These are phyloP conservation scores for Colletotrichum sp. DNA, from an alignment of 2,329 filamentous ascomycete genomes.

Conservation along the genomic window DNA sequence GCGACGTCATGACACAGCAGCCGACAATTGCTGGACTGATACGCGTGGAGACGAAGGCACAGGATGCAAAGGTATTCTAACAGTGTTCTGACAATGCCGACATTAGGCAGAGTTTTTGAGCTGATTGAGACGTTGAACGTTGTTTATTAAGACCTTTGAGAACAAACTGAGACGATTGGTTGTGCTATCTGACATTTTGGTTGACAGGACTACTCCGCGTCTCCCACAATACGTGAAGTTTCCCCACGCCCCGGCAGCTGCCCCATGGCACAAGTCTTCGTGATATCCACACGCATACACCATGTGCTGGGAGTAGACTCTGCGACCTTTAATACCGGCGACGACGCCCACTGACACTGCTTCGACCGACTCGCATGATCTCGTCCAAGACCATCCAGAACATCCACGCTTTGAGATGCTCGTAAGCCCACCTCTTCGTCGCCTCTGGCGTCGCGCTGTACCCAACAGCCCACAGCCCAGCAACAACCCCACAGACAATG, in stretches of 20 bases:
- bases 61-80: background rate
- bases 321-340: background rate
- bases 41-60: background rate
- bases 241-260: background rate
- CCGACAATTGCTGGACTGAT: background rate
- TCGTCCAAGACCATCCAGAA: conserved; percentile 23
- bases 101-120: background rate
- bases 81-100: background rate
- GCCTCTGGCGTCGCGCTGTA: conserved; percentile 23
- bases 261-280: background rate
- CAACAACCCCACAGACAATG: conserved; percentile 20
- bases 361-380: conserved; percentile 21
- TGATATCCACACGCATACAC: background rate
- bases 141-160: background rate
- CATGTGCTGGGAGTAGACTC: background rate
- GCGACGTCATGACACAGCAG: background rate
- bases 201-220: background rate
- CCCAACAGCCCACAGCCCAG: conserved; percentile 23
- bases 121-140: background rate
- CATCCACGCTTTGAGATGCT: conserved; percentile 23
- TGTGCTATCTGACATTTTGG: background rate
- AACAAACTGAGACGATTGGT: rapidly evolving
- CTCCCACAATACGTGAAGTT: background rate
- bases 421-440: conserved; percentile 24
- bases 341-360: background rate